These are phyloP conservation scores for Solanum aculeatissimum DNA, from an alignment of 305 asterid species.

Conservation along the genomic window DNA sequence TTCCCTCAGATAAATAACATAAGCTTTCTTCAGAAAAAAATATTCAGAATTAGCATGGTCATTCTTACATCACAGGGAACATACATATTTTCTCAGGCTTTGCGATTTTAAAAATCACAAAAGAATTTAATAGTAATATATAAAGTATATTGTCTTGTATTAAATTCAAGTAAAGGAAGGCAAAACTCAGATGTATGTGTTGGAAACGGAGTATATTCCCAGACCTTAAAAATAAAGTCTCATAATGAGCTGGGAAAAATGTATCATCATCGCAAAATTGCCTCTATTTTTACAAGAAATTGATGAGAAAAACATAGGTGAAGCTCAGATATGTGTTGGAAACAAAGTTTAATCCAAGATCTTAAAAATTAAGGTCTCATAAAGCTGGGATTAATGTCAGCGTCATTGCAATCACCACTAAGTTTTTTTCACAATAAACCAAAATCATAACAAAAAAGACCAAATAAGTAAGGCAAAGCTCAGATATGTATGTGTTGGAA, in stretches of 20 bases:
- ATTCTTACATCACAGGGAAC: constrained; percentile 23
- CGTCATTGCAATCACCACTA: constrained; percentile 25
- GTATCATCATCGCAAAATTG: constrained; percentile 32
- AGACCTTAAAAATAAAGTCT: constrained; percentile 36
- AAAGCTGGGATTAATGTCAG: constrained; percentile 22
- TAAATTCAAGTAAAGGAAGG: not conserved
- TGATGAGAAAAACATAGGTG: not conserved
- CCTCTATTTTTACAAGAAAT: not conserved
- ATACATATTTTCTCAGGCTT: not conserved
- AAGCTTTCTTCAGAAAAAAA: constrained; percentile 6
- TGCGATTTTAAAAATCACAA: not conserved
- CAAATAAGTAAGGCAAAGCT: constrained; percentile 10
- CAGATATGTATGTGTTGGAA: constrained; percentile 26
- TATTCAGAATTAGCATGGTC: constrained; percentile 36
- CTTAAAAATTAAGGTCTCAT: constrained; percentile 7
- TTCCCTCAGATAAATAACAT: constrained; percentile 22
- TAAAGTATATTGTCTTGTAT: not conserved
- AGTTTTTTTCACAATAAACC: not conserved
- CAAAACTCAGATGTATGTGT: constrained; percentile 32
- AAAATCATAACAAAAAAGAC: not conserved
- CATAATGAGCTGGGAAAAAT: constrained; percentile 77
- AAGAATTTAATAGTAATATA: not conserved
- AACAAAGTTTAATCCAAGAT: constrained; percentile 37
- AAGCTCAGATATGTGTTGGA: constrained; percentile 35
- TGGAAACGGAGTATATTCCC: constrained; percentile 29